Conservation (phyloP, 1,139 yeast species). For the Scheffersomyces segobiensis region DNA sequence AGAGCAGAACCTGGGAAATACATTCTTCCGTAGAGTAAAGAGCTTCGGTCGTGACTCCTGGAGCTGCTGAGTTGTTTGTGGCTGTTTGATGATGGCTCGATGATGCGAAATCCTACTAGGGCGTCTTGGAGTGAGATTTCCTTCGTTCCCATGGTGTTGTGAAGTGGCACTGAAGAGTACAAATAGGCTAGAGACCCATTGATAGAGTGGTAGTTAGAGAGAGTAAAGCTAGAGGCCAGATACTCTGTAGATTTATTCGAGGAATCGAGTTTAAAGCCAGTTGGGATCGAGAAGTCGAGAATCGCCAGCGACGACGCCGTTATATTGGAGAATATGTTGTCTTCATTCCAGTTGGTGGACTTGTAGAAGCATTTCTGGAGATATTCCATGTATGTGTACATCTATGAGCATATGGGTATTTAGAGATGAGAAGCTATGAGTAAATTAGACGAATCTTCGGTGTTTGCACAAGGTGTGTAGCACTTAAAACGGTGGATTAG, state of each 20-base stretch:
- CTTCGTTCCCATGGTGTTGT: conserved; percentile 51
- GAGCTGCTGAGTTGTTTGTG: neutral
- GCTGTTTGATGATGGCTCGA: conserved; percentile 41
- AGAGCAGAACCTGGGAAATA: conserved; percentile 84
- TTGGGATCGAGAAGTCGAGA: conserved; percentile 74
- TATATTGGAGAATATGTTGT: conserved; percentile 72
- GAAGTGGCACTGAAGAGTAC: conserved; percentile 64
- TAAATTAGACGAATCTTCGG: neutral
- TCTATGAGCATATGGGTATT: conserved; percentile 18
- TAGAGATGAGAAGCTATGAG: neutral
- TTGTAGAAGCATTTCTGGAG: conserved; percentile 69
- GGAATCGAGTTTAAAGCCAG: conserved; percentile 64
- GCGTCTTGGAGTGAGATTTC: conserved; percentile 66
- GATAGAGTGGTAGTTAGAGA: conserved; percentile 66
- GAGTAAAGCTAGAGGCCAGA: conserved; percentile 74
- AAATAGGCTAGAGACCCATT: conserved; percentile 85
- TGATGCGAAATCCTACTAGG: conserved; percentile 71
- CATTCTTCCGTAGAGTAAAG: conserved; percentile 72
- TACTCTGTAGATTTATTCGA: conserved; percentile 71
- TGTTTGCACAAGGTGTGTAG: neutral
- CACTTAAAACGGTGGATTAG: neutral
- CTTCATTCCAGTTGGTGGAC: conserved; percentile 74
- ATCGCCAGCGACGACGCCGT: conserved; percentile 69
- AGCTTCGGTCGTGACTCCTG: conserved; percentile 9
- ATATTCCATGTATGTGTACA: conserved; percentile 87